These are phyloP conservation scores for Pleurotus citrinopileatus DNA, from an alignment of 768 basidiomycete genomes.

Conservation along the genomic window DNA sequence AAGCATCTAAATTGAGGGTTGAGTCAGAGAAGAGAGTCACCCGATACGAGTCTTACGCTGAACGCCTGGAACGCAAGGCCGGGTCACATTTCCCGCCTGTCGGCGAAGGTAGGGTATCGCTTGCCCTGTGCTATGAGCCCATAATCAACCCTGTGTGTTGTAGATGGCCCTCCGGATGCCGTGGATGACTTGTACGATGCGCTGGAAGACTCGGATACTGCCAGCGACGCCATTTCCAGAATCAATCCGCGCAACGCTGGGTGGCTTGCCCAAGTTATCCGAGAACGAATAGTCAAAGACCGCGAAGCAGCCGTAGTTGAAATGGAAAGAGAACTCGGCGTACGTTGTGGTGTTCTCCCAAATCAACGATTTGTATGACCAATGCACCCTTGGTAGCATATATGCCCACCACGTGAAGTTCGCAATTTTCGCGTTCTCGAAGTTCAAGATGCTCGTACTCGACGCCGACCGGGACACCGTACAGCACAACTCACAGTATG, in stretches of 20 bases:
- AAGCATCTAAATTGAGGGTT: constrained; percentile 53
- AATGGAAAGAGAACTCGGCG: constrained; percentile 73
- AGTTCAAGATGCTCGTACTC: constrained; percentile 59
- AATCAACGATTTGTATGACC: not conserved
- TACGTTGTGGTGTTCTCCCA: constrained; percentile 29
- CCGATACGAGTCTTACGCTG: constrained; percentile 56
- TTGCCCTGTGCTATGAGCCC: no score
- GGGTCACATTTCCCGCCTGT: constrained; percentile 39
- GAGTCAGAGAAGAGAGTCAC: constrained; percentile 55
- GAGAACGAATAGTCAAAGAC: constrained; percentile 44
- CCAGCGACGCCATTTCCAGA: constrained; percentile 38
- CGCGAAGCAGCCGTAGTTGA: constrained; percentile 51
- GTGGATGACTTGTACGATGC: constrained; percentile 60
- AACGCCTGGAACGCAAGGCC: constrained; percentile 60
- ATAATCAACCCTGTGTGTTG: not conserved
- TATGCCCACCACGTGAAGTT: constrained; percentile 73
- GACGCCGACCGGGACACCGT: constrained; percentile 48
- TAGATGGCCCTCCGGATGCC: constrained; percentile 42
- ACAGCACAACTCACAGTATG: constrained; percentile 80
- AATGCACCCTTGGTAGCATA: constrained; percentile 31
- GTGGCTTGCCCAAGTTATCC: constrained; percentile 58
- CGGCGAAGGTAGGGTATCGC: constrained; percentile 42
- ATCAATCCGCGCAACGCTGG: constrained; percentile 48
- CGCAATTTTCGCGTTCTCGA: constrained; percentile 74
- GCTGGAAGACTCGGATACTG: constrained; percentile 55